These are phyloP conservation scores for Acorus calamus DNA, from an alignment of 106 monocot species.

Conservation along the genomic window DNA sequence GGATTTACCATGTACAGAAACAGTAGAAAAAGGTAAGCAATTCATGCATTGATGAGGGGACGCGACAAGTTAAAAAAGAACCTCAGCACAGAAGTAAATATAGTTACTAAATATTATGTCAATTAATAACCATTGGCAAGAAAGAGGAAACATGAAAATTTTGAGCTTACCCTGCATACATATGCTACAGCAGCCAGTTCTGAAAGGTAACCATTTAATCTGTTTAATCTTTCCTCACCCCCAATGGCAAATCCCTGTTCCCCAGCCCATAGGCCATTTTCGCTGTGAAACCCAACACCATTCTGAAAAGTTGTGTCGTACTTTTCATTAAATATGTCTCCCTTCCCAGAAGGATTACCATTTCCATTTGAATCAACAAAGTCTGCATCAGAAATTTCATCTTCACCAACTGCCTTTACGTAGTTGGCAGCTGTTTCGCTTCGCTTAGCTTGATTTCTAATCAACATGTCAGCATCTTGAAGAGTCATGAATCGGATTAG, in stretches of 20 bases:
- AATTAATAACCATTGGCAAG: no score
- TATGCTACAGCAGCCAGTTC: conserved; percentile 84
- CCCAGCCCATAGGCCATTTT: conserved; percentile 65
- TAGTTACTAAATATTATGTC: no score
- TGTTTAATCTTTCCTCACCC: conserved; percentile 53
- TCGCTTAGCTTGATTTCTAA: conserved; percentile 63
- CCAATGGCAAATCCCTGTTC: conserved; percentile 83
- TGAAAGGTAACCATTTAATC: conserved; percentile 80
- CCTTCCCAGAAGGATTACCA: conserved; percentile 6
- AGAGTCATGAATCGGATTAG: conserved; percentile 72
- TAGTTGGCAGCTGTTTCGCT: conserved; percentile 89
- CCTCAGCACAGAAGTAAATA: no score
- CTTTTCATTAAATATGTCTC: conserved; percentile 9
- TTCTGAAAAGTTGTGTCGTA: conserved; percentile 52
- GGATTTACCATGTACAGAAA: no score
- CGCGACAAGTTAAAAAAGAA: no score
- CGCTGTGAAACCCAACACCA: conserved; percentile 87
- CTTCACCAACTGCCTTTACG: conserved; percentile 60
- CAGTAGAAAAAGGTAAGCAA: no score
- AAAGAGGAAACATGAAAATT: neutral
- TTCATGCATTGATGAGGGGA: no score
- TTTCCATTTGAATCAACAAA: conserved; percentile 22
- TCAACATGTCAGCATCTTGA: conserved; percentile 75
- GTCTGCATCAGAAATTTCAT: conserved; percentile 14
- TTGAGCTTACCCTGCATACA: conserved; percentile 73